Base-by-base conservation (phyloP, 1,284 basidiomycete genomes). In the Cerioporus squamosus region DNA sequence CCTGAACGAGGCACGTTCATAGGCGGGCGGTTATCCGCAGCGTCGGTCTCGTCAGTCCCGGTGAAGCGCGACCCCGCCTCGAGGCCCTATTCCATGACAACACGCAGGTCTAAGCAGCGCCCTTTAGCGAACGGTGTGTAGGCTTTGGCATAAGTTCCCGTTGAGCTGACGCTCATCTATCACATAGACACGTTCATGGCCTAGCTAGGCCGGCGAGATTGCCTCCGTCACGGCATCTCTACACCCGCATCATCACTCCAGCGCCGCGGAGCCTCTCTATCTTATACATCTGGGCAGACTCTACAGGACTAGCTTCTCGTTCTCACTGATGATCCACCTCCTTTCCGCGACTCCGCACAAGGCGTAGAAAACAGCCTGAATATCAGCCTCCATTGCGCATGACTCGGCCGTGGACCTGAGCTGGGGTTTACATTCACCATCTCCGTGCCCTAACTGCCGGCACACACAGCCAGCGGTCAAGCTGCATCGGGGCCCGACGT, bases 251-350 rank as follows among this genome's bases (percentile, higher is more conserved):
- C 40, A 18, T 31, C 46, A 48, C 33, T 2, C 33, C 17, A 23
- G 46, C 40, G 48, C 43, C 46, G 53, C 53, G 45, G 53, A 55
- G 53, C 31, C 24, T 54, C 53, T 22, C 10, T 18, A 29, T 43
- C 38, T 9, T 26, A 49, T 55, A 36, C 12, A 15, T 15, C 20
- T n/a, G 38, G 33, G 33, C 33, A 12, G 33, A 36, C 33, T 12
- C 33, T 10, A 29, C 12, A 10, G 33, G 33, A 36, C 33, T 36
- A 36, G 33, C 12, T 12, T 36, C 10, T 12, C 8, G 12, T 10
- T 36, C 9, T 14, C 33, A 10, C 12, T 36, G 14, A 36, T 10
- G 33, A 3, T 36, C 33, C 33, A 10, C 33, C 33, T 12, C 33
- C 6, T 36, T 10, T 36, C 33, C 33, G 33, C 14, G 14, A 12